Base-by-base conservation (phyloP, 768 basidiomycete species). In the Tricholomella constricta region DNA sequence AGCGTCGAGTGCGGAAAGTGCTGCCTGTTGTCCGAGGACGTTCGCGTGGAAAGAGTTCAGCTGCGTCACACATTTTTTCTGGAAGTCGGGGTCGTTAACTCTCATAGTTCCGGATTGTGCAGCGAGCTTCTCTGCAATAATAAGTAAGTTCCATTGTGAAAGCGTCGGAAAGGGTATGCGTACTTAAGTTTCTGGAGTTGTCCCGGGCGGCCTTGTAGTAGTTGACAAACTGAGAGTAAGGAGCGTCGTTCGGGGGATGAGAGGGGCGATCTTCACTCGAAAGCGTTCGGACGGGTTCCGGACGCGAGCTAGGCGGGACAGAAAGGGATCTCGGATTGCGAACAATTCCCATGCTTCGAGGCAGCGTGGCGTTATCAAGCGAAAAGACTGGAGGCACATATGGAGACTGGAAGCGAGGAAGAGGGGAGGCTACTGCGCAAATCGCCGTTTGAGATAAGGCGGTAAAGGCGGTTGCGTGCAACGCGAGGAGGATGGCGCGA, bases 391-490 rank as follows among this genome's bases (percentile, higher is more conserved):
- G n/a, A 29, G 35, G 52, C 15, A 9, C 2, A 36, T 27, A 51
- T 6, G 36, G 66, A 65, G 61, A 69, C 65, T 11, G 65, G 57
- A 23, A 61, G 58, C 64, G 51, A 15, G 71, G 69, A 32, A 78
- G 63, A 2, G 78, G 78, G 29, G 72, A 71, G 15, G 77, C 76
- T 25, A 65, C 47, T 22, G 66, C 67, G 47, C 19, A 45, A 38
- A 62, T 57, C 26, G 60, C 52, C 32, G 62, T 53, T 12, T 64
- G 62, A 51, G 64, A 64, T 50, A 72, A 43, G 57, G 70, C 62
- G 43, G 71, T 63, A 57, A 82, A 67, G 52, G 65, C 68, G 54
- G 73, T 59, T 42, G 74, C 69, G 61, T 77, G 69, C 44, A 78
- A 61, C 51, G 71, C 72, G 62, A 78, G 52, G 55, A 74, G 63